Evolutionary conservation across 129 eudicot species (phyloP).

Genomic region (Arctium minus): DNA sequence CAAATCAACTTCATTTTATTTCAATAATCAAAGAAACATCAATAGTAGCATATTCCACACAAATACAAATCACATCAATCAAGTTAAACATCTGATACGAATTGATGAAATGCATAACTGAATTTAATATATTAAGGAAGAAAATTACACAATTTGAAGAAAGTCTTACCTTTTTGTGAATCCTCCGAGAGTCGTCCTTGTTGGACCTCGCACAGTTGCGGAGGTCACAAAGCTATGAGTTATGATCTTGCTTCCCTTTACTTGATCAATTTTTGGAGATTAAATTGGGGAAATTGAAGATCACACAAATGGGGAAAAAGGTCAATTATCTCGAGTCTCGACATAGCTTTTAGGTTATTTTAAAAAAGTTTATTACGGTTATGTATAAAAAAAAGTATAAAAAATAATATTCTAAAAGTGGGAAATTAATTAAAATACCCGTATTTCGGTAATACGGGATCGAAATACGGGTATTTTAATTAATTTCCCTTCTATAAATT

Average conservation of each 20-base stretch:
- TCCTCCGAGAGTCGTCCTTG: neutral
- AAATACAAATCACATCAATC: slow-evolving; percentile 4
- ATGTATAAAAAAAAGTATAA: too few relatives aligned
- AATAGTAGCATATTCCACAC: neutral
- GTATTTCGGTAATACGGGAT: too few relatives aligned
- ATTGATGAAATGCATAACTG: slow-evolving; percentile 12
- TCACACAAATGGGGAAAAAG: neutral
- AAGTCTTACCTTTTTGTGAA: neutral
- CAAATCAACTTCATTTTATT: too few relatives aligned
- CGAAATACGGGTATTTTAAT: too few relatives aligned
- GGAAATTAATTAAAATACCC: too few relatives aligned
- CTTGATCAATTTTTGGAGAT: neutral
- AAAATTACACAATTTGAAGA: slow-evolving; percentile 16
- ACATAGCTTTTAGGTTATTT: too few relatives aligned
- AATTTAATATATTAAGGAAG: slow-evolving; percentile 7
- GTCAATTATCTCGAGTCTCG: neutral
- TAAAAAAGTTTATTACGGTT: too few relatives aligned
- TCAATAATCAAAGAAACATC: neutral
- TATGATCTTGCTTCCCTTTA: neutral
- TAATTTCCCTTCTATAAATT: too few relatives aligned
- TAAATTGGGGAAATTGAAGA: neutral
- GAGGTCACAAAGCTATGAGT: neutral
- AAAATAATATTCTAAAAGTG: too few relatives aligned
- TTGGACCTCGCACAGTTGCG: neutral
- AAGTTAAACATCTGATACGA: slow-evolving; percentile 6